Conservation (phyloP, 1,284 basidiomycete species). For the Sanghuangporus weigelae region DNA sequence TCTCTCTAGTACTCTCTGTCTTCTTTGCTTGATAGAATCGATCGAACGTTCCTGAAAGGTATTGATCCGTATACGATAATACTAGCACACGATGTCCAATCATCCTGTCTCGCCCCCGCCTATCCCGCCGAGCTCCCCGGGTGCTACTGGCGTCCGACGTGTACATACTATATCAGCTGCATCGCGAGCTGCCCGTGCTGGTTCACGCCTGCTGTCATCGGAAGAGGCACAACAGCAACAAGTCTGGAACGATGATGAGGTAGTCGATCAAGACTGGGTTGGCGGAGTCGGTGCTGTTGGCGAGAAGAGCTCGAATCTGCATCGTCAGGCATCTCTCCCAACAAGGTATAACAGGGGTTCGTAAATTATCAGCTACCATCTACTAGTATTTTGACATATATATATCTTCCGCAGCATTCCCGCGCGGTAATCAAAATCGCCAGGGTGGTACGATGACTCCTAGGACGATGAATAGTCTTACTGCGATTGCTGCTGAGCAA, state of each 20-base stretch:
- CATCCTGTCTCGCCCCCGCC: slow-evolving; percentile 24
- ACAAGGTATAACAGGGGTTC: slow-evolving; percentile 74
- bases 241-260: slow-evolving; percentile 68
- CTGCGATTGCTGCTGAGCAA: slow-evolving; percentile 54
- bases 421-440: slow-evolving; percentile 32
- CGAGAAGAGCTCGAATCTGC: slow-evolving; percentile 66
- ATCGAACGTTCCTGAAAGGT: background rate
- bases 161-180: slow-evolving; percentile 79
- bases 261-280: slow-evolving; percentile 73
- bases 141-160: slow-evolving; percentile 48
- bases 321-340: slow-evolving; percentile 75
- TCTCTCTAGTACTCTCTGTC: background rate
- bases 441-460: slow-evolving; percentile 59
- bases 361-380: slow-evolving; percentile 21
- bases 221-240: slow-evolving; percentile 54
- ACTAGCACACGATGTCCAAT: slow-evolving; percentile 13
- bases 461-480: slow-evolving; percentile 72
- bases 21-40: background rate
- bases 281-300: slow-evolving; percentile 75
- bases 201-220: slow-evolving; percentile 56
- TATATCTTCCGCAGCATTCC: slow-evolving; percentile 25
- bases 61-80: background rate
- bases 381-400: slow-evolving; percentile 24
- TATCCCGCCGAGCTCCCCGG: slow-evolving; percentile 26
- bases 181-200: slow-evolving; percentile 56